phyloP scores from a whole-genome alignment of 1,139 yeast species.

The Suhomyces chickasaworum region DNA sequence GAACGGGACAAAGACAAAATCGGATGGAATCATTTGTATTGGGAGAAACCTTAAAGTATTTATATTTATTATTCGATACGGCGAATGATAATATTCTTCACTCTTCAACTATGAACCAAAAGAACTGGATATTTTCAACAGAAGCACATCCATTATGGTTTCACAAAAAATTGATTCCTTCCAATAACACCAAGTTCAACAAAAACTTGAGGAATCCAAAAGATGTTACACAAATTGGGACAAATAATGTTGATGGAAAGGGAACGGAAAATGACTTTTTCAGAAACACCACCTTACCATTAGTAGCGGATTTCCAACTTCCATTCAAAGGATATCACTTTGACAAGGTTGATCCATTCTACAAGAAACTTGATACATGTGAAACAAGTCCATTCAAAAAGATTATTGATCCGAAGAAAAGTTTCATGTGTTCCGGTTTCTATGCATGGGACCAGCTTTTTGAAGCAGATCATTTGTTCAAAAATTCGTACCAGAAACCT shows the following conservation, averaged over 20 bases:
- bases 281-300: constrained; percentile 23
- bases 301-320: constrained; percentile 16
- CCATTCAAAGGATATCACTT: constrained; percentile 19
- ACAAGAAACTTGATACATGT: constrained; percentile 29
- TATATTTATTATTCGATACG: constrained; percentile 77
- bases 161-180: constrained; percentile 22
- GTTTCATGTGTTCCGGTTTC: constrained; percentile 33
- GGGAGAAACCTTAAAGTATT: constrained; percentile 82
- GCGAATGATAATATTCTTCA: constrained; percentile 56
- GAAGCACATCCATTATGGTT: constrained; percentile 94
- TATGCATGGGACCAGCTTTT: constrained; percentile 43
- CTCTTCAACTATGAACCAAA: constrained; percentile 32
- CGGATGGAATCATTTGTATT: constrained; percentile 91
- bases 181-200: neutral
- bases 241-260: neutral
- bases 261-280: constrained; percentile 11
- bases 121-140: constrained; percentile 78
- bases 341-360: constrained; percentile 25
- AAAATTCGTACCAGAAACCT: constrained; percentile 41
- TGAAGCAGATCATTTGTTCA: constrained; percentile 39
- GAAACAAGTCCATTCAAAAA: constrained; percentile 34
- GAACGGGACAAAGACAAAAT: constrained; percentile 65
- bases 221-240: too few species aligned
- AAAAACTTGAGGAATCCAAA: too few species aligned
- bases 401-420: constrained; percentile 10